Base-by-base conservation (phyloP, 1,284 basidiomycete genomes). In the Ganoderma sinense region DNA sequence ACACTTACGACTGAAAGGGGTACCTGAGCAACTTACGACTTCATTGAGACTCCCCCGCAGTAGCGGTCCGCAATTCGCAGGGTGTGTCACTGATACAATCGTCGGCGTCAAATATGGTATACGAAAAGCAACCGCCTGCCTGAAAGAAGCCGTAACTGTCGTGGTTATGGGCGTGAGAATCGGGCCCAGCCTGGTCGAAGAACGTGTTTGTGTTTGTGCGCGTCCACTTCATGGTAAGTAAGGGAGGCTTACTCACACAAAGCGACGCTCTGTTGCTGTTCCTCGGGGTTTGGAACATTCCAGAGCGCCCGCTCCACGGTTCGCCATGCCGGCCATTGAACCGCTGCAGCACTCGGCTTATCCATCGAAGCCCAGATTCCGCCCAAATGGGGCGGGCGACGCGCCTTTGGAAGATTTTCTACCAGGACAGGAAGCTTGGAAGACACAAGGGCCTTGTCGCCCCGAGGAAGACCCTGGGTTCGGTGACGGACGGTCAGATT, bases 131-230 rank as follows among this genome's bases (percentile, higher is more conserved):
- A 40, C 3, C 13, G 16, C 40, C 31, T 14, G 16, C 40, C 31
- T 14, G 26, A 10, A 31, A 40, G 1, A 5, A 18, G 40, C 26
- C 48, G 48, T 60, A 62, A 59, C 20, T 40, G 40, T 29, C 45
- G 65, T 67, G 61, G 66, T 67, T 67, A 67, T 67, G 66, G 45
- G 62, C 66, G 66, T 67, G 66, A 33, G 66, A 67, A 55, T 20
- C 40, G 61, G 29, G 40, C 40, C n/a, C 43, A 43, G 61, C 55
- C 26, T 26, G 60, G n/a, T 18, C 59, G 14, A 43, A 43, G 59
- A 29, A 61, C 39, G 23, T 2, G 36, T 48, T n/a, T n/a, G 10
- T 51, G 23, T 13, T 2, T 41, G 10, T 16, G 40, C 26, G 41
- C 40, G 55, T 20, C 11, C 40, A 29, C n/a, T 23, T 67, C n/a